Evolutionary conservation across 1,139 yeast species (phyloP).

Genomic region (Lodderomyces jiufengensis): DNA sequence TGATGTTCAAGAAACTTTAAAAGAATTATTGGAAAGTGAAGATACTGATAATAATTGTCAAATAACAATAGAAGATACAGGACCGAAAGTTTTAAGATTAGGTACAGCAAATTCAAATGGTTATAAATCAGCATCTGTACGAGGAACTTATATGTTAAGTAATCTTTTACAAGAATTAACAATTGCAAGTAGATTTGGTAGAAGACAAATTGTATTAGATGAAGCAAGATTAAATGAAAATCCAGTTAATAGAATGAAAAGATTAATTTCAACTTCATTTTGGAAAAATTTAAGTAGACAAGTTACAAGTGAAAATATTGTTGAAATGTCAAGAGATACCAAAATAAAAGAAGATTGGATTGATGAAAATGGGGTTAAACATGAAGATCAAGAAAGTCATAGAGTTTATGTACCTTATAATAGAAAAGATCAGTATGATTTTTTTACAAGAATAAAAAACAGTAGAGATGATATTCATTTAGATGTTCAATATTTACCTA

Average conservation of each 20-base stretch:
- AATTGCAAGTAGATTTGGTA: slow-evolving; percentile 77
- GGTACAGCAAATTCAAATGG: slow-evolving; percentile 89
- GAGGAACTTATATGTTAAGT: slow-evolving; percentile 91
- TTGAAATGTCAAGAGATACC: slow-evolving; percentile 77
- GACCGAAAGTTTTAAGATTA: slow-evolving; percentile 81
- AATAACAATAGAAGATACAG: slow-evolving; percentile 88
- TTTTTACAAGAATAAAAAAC: slow-evolving; percentile 53
- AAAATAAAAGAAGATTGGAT: slow-evolving; percentile 61
- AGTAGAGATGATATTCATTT: slow-evolving; percentile 56
- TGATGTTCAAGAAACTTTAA: slow-evolving; percentile 71
- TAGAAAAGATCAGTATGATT: slow-evolving; percentile 71
- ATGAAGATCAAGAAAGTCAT: slow-evolving; percentile 45
- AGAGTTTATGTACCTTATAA: slow-evolving; percentile 75
- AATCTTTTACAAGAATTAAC: slow-evolving; percentile 87
- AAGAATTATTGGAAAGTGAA: slow-evolving; percentile 67
- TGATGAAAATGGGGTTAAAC: slow-evolving; percentile 31
- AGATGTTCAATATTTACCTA: slow-evolving; percentile 72
- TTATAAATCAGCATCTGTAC: slow-evolving; percentile 62
- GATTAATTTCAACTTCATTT: slow-evolving; percentile 74
- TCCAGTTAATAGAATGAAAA: slow-evolving; percentile 74
- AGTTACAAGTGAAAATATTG: slow-evolving; percentile 56
- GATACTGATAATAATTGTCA: slow-evolving; percentile 87
- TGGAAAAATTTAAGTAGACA: slow-evolving; percentile 80
- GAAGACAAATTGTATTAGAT: slow-evolving; percentile 72
- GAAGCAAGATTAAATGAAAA: slow-evolving; percentile 83